Conservation (phyloP, 2,329 filamentous ascomycete species). For the Arthrobotrys megalospora region DNA sequence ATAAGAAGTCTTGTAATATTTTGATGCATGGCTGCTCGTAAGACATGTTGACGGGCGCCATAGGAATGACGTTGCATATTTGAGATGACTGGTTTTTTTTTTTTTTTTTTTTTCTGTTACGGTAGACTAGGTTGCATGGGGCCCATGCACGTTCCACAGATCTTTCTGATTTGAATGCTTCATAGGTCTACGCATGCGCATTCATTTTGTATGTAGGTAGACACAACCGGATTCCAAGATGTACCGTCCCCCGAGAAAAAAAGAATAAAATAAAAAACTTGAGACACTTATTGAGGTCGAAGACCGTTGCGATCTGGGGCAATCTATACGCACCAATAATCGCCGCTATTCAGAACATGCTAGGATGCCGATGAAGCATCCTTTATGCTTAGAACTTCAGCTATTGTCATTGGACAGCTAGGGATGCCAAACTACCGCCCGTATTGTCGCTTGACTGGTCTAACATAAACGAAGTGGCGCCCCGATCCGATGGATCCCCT, state of each 20-base stretch:
- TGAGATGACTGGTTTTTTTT: conserved; percentile 15
- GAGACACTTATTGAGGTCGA: neutral
- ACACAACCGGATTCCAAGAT: neutral
- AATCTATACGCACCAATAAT: conserved; percentile 2
- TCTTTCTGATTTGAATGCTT: conserved; percentile 1
- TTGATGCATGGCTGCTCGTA: neutral
- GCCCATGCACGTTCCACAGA: conserved; percentile 41
- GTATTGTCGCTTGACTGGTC: conserved; percentile 12
- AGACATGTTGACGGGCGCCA: conserved; percentile 22
- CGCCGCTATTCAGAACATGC: neutral
- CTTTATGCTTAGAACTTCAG: neutral
- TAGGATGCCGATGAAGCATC: neutral
- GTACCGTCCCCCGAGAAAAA: neutral
- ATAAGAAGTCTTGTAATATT: conserved; percentile 6
- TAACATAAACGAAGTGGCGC: conserved; percentile 26
- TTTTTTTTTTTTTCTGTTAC: conserved; percentile 11
- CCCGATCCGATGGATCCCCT: conserved; percentile 11
- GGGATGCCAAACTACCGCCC: neutral
- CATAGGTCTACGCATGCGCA: conserved; percentile 1
- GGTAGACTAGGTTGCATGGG: neutral
- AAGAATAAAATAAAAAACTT: neutral
- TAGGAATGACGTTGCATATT: conserved; percentile 46
- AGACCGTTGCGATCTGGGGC: neutral
- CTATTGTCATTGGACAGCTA: neutral
- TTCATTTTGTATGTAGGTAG: conserved; percentile 4